Base-by-base conservation (phyloP, 1,139 yeast species). In the Keqinozyma sinolaborantium region DNA sequence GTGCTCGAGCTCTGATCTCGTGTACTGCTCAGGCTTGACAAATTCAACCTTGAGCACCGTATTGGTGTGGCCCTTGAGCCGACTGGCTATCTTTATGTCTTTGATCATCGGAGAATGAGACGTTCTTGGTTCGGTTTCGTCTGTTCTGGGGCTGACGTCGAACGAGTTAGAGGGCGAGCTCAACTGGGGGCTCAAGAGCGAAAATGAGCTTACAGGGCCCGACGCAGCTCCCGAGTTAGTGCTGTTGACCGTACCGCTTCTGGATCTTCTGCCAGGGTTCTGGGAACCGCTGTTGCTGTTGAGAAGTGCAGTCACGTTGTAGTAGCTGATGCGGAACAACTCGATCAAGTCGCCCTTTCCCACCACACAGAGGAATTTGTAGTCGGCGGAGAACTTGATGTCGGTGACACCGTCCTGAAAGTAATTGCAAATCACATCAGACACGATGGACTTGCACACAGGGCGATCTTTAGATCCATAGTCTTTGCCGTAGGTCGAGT, bases 21-120 rank as follows among this genome's bases (percentile, higher is more conserved):
- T 38, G 30, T 38, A 20, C 26, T 39, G 40, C 9, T 48, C 51
- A 2, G 42, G 39, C 12, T 36, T 42, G 3, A 66, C 40, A 37
- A 69, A 67, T 23, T 48, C 40, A 3, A 83, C 69, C 7, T 63
- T 61, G 20, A 72, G 60, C 4, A 84, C 75, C 58, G 84, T 80
- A 25, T 87, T 82, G 19, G 70, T 60, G 43, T 83, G 88, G 2
- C 92, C 88, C 47, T 77, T 76, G 29, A 85, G 54, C 31, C 81
- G 48, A 10, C 72, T 66, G 1, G 70, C 67, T 8, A 73, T 50
- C 35, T 56, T 61, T 10, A 76, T 58, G 31, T 64, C 68, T 36
- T 66, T 68, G 23, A 67, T 40, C n/a, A 59, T 46, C 0, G 72
- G 67, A 3, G 73, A 70, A 36, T 52, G 55, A 8, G 39, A 24